phyloP scores from a whole-genome alignment of 1,284 basidiomycete genomes.

The Blastosporella zonata region DNA sequence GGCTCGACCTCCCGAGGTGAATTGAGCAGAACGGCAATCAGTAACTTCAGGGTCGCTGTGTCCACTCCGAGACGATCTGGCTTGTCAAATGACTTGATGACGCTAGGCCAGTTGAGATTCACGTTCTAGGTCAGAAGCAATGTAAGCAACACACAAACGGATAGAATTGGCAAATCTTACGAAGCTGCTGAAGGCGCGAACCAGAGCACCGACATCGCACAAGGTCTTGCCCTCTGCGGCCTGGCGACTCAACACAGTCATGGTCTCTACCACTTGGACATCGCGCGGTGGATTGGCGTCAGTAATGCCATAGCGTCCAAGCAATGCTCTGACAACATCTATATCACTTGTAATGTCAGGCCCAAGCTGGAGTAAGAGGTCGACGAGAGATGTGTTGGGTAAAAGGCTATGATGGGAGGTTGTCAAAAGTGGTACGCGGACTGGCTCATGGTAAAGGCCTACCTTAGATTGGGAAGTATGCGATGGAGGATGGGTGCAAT shows the following conservation, averaged over 20 bases:
- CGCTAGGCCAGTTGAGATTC: conserved; percentile 73
- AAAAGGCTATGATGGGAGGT: conserved; percentile 47
- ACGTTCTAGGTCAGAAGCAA: conserved; percentile 42
- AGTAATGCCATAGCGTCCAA: conserved; percentile 70
- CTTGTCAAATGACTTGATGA: conserved; percentile 78
- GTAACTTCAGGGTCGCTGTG: conserved; percentile 76
- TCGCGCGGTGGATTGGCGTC: conserved; percentile 69
- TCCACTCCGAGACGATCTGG: conserved; percentile 77
- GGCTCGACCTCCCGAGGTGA: conserved; percentile 66
- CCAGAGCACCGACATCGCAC: conserved; percentile 76
- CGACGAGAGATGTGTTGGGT: conserved; percentile 63
- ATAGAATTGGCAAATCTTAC: conserved; percentile 40
- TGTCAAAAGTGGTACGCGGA: conserved; percentile 7
- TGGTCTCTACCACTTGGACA: conserved; percentile 64
- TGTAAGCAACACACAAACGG: conserved; percentile 14
- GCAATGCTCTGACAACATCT: conserved; percentile 64
- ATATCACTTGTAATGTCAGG: conserved; percentile 72
- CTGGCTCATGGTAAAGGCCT: conserved; percentile 21
- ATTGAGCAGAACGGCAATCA: conserved; percentile 77
- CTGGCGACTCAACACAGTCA: conserved; percentile 60
- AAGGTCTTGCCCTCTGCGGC: conserved; percentile 68
- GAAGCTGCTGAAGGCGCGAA: conserved; percentile 65
- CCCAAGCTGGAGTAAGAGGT: conserved; percentile 71
- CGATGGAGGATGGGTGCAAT: conserved; percentile 45
- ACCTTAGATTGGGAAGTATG: conserved; percentile 67